phyloP scores from a whole-genome alignment of 2,329 filamentous ascomycete genomes.

The Neofusicoccum umdonicola region DNA sequence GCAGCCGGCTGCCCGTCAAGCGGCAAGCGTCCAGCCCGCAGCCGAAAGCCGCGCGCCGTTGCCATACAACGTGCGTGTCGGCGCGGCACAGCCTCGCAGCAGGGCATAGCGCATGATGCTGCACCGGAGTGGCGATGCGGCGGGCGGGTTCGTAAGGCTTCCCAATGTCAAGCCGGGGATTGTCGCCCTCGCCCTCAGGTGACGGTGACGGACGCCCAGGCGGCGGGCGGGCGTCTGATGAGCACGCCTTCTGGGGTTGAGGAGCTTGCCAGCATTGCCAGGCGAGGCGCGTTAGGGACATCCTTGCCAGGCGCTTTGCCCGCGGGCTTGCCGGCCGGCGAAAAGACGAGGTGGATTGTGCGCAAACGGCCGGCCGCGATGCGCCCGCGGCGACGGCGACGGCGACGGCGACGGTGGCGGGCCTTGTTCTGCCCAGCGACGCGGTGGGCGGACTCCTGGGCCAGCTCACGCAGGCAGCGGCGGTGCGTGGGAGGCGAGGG shows the following conservation, averaged over 20 bases:
- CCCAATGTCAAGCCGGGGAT: background rate
- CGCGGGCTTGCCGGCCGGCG: conserved; percentile 10
- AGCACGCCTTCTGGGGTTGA: background rate
- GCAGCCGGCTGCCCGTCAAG: background rate
- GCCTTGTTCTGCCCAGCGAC: background rate
- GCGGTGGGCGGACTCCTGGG: background rate
- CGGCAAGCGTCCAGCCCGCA: background rate
- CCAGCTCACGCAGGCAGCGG: background rate
- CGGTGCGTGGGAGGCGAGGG: background rate
- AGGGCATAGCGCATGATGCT: background rate
- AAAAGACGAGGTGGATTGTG: conserved; percentile 7
- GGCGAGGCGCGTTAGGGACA: background rate
- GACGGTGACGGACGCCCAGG: conserved; percentile 5
- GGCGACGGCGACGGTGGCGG: background rate
- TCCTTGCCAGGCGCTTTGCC: background rate
- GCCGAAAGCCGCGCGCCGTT: conserved; percentile 8
- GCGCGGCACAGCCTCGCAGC: background rate
- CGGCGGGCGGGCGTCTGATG: background rate
- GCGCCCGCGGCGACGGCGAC: background rate
- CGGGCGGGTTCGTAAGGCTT: background rate
- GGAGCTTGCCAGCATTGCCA: background rate
- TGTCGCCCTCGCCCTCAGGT: background rate
- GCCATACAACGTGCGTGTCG: background rate
- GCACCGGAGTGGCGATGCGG: background rate
- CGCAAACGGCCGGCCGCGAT: conserved; percentile 8